phyloP scores from a whole-genome alignment of 2,329 filamentous ascomycete genomes.

The Ascochyta clinopodiicola region DNA sequence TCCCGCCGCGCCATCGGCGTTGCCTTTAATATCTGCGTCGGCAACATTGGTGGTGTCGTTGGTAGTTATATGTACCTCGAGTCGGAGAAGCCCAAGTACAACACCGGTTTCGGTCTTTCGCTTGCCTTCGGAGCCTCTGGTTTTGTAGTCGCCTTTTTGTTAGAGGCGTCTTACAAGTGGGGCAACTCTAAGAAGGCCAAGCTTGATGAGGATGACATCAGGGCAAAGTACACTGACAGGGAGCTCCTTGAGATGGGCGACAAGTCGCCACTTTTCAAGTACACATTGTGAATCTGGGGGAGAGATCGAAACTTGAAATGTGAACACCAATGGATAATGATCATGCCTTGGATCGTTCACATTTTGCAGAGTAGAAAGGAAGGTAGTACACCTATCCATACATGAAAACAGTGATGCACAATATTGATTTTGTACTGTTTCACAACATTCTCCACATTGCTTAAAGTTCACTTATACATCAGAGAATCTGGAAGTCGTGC shows the following conservation, averaged over 20 bases:
- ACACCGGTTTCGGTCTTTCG: slow-evolving; percentile 46
- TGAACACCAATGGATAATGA: not conserved
- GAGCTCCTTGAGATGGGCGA: slow-evolving; percentile 50
- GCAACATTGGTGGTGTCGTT: slow-evolving; percentile 40
- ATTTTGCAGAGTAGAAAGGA: too few relatives aligned
- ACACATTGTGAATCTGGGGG: slow-evolving; percentile 25
- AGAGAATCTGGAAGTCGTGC: too few relatives aligned
- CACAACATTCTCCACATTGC: too few relatives aligned
- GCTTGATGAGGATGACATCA: slow-evolving; percentile 45
- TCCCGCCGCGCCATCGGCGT: slow-evolving; percentile 42
- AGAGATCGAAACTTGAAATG: not conserved
- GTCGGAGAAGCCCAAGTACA: slow-evolving; percentile 45
- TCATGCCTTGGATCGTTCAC: too few relatives aligned
- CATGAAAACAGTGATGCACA: too few relatives aligned
- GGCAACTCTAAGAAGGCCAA: slow-evolving; percentile 47
- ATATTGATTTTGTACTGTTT: too few relatives aligned
- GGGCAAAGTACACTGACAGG: slow-evolving; percentile 45
- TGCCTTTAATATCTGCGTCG: slow-evolving; percentile 38
- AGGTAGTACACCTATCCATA: too few relatives aligned
- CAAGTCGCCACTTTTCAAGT: slow-evolving; percentile 50
- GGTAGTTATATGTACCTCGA: slow-evolving; percentile 47
- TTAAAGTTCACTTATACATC: too few relatives aligned
- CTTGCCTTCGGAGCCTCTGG: slow-evolving; percentile 36
- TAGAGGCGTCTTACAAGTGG: slow-evolving; percentile 42
- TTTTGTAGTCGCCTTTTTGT: slow-evolving; percentile 30